Base-by-base conservation (phyloP, 306 rosid species). In the Quercus variabilis region DNA sequence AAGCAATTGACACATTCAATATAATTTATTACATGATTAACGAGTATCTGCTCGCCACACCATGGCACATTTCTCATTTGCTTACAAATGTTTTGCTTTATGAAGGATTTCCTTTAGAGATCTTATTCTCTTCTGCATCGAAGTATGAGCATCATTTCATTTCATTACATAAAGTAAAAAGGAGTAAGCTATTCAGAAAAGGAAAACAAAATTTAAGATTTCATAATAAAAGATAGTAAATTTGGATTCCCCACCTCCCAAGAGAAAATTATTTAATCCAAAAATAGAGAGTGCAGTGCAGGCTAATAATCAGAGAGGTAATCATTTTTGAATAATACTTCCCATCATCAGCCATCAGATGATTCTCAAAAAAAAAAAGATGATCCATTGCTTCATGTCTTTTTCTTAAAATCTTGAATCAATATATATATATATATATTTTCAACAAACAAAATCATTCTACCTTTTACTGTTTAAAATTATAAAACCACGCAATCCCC, bases 271-370 rank as follows among this genome's bases (percentile, higher is more conserved):
- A 71, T 79, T 80, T 75, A 84, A 76, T 73, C 81, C 79, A 76
- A 78, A 78, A 81, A 77, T 77, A 59, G 52, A 80, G 73, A 79
- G 81, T 80, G 83, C 71, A 67, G n/a, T 31, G 38, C 86, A 86
- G 52, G 35, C 33, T 78, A 64, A 81, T 90, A 88, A 88, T 89
- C 94, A 84, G 69, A 56, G 73, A 83, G 73, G 83, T 89, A 90
- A 94, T 94, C 96, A 94, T 94, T 92, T 89, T 86, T 87, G 87
- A 94, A 94, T 94, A 78, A 94, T 92, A 94, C 86, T 80, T 74
- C 77, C 94, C 97, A 94, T 94, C 96, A 91, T 90, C 77, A 81
- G 83, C 55, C 60, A 69, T 74, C 86, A 71, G 69, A 64, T 56
- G 46, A 78, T 70, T n/a, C n/a, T n/a, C n/a, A n/a, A n/a, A n/a